phyloP scores from a whole-genome alignment of 345 rosid species.

The Eucalyptus regnans region DNA sequence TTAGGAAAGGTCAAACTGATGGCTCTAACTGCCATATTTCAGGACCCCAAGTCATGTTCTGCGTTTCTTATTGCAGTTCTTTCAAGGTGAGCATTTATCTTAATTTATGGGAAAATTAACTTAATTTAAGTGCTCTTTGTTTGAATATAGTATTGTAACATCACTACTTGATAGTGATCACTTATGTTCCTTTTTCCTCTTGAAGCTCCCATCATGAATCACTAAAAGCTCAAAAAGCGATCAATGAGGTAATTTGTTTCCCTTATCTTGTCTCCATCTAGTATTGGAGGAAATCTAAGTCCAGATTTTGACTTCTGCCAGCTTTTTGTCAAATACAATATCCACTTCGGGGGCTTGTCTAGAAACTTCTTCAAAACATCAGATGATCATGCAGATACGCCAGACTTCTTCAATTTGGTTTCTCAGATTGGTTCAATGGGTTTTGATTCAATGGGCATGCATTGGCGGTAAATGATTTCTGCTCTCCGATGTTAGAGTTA shows the following conservation, averaged over 20 bases:
- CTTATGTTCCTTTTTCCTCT: not conserved
- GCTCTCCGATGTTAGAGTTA: not conserved
- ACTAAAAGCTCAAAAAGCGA: constrained; percentile 88
- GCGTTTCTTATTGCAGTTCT: constrained; percentile 80
- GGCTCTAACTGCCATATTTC: constrained; percentile 19
- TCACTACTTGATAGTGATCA: not conserved
- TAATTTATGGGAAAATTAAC: not conserved
- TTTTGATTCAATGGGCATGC: constrained; percentile 83
- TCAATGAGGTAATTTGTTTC: constrained; percentile 65
- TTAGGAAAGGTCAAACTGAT: constrained; percentile 6
- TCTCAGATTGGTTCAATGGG: constrained; percentile 83
- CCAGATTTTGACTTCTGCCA: constrained; percentile 19
- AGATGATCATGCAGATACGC: constrained; percentile 47
- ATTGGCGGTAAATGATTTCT: constrained; percentile 65
- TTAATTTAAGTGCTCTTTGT: not conserved
- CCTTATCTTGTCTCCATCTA: not conserved
- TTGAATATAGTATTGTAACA: not conserved
- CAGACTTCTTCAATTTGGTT: constrained; percentile 67
- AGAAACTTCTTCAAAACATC: constrained; percentile 58
- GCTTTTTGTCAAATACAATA: constrained; percentile 99
- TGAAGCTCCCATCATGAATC: constrained; percentile 95
- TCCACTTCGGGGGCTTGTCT: constrained; percentile 82
- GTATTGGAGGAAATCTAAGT: not conserved
- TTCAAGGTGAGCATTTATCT: constrained; percentile 47
- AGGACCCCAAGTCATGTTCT: constrained; percentile 82